Evolutionary conservation across 2,329 filamentous ascomycete genomes (phyloP).

Genomic region (Penicillium expansum): DNA sequence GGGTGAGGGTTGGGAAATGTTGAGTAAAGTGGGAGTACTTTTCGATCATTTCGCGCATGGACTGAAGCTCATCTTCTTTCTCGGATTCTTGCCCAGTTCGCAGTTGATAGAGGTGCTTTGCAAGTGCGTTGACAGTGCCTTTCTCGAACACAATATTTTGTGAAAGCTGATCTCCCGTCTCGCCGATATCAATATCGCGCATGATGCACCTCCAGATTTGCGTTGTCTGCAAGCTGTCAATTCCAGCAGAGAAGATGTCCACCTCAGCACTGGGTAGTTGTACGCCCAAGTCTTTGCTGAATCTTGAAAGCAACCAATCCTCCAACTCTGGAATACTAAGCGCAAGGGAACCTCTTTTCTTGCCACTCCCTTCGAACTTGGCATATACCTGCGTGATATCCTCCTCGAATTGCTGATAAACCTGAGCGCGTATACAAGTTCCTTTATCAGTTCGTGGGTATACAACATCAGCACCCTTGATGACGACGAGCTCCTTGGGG

Average conservation of each 20-base stretch:
- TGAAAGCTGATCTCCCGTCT: constrained; percentile 41
- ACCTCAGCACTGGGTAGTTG: constrained; percentile 36
- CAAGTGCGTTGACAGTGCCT: constrained; percentile 49
- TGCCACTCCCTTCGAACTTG: constrained; percentile 44
- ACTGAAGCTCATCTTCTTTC: constrained; percentile 41
- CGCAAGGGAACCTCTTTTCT: constrained; percentile 17
- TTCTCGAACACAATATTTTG: constrained; percentile 62
- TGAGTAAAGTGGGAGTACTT: constrained; percentile 43
- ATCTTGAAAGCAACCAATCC: constrained; percentile 47
- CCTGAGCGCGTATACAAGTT: constrained; percentile 53
- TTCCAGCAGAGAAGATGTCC: constrained; percentile 59
- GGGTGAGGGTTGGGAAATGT: constrained; percentile 25
- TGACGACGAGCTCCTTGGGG: constrained; percentile 52
- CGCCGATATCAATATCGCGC: constrained; percentile 50
- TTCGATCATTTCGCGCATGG: constrained; percentile 49
- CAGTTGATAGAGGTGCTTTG: constrained; percentile 46
- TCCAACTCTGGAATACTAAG: constrained; percentile 24
- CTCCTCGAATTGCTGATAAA: constrained; percentile 50
- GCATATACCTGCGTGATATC: constrained; percentile 50
- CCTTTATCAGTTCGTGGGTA: constrained; percentile 58
- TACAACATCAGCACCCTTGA: constrained; percentile 46
- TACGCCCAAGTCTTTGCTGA: constrained; percentile 21
- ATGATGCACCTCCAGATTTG: constrained; percentile 54
- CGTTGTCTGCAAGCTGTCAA: constrained; percentile 60
- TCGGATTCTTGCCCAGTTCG: constrained; percentile 37